Conservation (phyloP, 768 basidiomycete species). For the Floccularia luteovirens region DNA sequence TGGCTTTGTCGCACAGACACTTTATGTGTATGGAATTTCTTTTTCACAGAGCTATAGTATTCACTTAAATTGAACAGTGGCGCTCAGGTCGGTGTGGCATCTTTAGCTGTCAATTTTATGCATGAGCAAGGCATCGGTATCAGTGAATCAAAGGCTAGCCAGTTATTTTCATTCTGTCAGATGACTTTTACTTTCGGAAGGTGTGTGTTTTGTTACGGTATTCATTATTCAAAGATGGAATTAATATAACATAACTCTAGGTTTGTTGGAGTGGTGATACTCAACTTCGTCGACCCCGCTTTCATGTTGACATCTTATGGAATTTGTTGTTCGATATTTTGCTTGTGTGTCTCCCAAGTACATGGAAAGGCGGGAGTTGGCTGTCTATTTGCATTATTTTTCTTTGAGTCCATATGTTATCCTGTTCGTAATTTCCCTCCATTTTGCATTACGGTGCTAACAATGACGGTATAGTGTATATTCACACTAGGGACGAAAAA, state of each 20-base stretch:
- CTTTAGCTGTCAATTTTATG: slow-evolving; percentile 65
- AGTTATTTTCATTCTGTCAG: slow-evolving; percentile 67
- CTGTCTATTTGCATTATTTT: slow-evolving; percentile 59
- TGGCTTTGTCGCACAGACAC: slow-evolving; percentile 67
- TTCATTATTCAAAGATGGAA: background rate
- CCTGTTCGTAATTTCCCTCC: slow-evolving; percentile 29
- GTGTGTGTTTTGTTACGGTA: slow-evolving; percentile 17
- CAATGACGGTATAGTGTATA: slow-evolving; percentile 29
- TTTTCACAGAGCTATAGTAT: background rate
- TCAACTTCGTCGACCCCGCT: slow-evolving; percentile 61
- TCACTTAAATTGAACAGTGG: slow-evolving; percentile 22
- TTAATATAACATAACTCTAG: slow-evolving; percentile 15
- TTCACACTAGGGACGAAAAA: slow-evolving; percentile 64
- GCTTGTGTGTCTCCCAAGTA: slow-evolving; percentile 40
- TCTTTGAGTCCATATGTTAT: slow-evolving; percentile 73
- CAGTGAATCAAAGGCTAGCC: slow-evolving; percentile 41
- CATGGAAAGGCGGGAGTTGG: slow-evolving; percentile 48
- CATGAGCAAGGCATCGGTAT: slow-evolving; percentile 55
- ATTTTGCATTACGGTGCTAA: background rate
- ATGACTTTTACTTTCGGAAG: slow-evolving; percentile 60
- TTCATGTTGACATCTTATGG: slow-evolving; percentile 50
- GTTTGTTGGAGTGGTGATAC: slow-evolving; percentile 53
- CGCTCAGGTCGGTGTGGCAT: slow-evolving; percentile 60
- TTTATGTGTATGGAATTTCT: slow-evolving; percentile 41
- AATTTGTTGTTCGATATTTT: slow-evolving; percentile 41